Conservation (phyloP, 2,329 filamentous ascomycete genomes). For the Aspergillus pseudoviridinutans region DNA sequence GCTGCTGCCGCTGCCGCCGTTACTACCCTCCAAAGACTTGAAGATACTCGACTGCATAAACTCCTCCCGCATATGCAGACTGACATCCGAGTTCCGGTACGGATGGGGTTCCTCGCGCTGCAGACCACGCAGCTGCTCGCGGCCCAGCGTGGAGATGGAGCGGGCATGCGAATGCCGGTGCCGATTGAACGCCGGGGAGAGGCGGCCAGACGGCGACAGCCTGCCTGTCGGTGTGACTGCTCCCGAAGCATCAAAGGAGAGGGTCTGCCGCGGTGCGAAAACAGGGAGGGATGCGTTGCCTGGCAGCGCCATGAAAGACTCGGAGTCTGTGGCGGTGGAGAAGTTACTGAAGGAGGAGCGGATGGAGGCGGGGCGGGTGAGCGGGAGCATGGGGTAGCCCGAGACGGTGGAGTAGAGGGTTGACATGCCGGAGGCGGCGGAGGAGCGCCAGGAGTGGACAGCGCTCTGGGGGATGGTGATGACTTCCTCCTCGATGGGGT, state of each 20-base stretch:
- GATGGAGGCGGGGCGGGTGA: constrained; percentile 21
- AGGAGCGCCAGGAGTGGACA: constrained; percentile 35
- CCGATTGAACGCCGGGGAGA: constrained; percentile 5
- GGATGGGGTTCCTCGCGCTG: constrained; percentile 31
- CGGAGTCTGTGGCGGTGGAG: constrained; percentile 29
- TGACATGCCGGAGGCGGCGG: constrained; percentile 29
- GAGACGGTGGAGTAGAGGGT: constrained; percentile 24
- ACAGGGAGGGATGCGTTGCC: constrained; percentile 24
- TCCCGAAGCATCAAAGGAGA: constrained; percentile 9
- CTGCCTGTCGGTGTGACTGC: constrained; percentile 12
- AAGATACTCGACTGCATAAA: constrained; percentile 27
- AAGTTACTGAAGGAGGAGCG: constrained; percentile 25
- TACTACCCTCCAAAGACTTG: constrained; percentile 9
- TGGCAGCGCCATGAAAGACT: constrained; percentile 27
- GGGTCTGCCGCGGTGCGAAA: constrained; percentile 27
- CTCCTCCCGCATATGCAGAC: constrained; percentile 31
- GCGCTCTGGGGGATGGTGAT: constrained; percentile 33
- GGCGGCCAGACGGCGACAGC: constrained; percentile 8
- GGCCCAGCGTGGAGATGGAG: constrained; percentile 24
- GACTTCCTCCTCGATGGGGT: constrained; percentile 32
- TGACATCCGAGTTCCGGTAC: constrained; percentile 38
- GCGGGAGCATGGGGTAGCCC: constrained; percentile 15
- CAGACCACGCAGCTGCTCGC: constrained; percentile 30
- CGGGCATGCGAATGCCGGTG: constrained; percentile 14
- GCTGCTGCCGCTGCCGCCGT: background rate